phyloP scores from a whole-genome alignment of 164 flowering plant genomes.

The grape (Vitis vinifera) region ASM3070453v1 NC_081811.1:3769501-3770000 shows the following conservation, averaged over 20 bases:
- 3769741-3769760: background rate
- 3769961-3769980: constrained; percentile 90
- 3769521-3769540: too few species aligned
- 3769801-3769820: background rate
- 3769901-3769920: constrained; percentile 47
- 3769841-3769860: constrained; percentile 79
- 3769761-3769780: background rate
- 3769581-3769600: too few species aligned
- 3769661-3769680: too few species aligned
- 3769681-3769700: too few species aligned
- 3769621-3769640: too few species aligned
- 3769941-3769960: constrained; percentile 83
- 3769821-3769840: background rate
- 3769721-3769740: too few species aligned
- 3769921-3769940: constrained; percentile 70
- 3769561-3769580: too few species aligned
- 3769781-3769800: background rate
- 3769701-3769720: too few species aligned
- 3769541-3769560: too few species aligned
- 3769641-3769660: too few species aligned
- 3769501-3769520: too few species aligned
- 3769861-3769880: constrained; percentile 70
- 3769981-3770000: background rate
- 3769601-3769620: too few species aligned
- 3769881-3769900: constrained; percentile 31